Evolutionary conservation across 1,284 basidiomycete species (phyloP).

Genomic region (Cryptococcus sp.): DNA sequence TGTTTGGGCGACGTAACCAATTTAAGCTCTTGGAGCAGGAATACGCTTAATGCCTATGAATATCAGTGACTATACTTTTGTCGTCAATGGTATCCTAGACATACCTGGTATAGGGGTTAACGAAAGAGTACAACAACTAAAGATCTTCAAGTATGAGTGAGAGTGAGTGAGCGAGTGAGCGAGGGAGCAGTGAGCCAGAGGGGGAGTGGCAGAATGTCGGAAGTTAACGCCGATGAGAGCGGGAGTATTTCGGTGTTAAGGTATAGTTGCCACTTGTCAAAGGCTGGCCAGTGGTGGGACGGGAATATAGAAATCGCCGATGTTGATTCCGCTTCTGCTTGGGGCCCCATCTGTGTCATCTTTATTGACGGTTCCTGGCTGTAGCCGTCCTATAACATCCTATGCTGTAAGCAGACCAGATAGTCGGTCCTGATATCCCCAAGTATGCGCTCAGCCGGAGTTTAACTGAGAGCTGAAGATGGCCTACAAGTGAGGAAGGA

Average conservation of each 20-base stretch:
- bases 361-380: too few species aligned
- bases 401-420: too few species aligned
- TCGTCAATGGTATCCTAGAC: background rate
- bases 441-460: too few species aligned
- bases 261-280: too few species aligned
- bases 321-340: background rate
- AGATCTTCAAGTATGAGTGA: background rate
- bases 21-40: conserved; percentile 47
- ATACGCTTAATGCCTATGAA: conserved; percentile 29
- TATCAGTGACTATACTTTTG: background rate
- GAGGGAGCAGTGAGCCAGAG: background rate
- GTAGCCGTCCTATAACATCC: too few species aligned
- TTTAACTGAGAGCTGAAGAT: too few species aligned
- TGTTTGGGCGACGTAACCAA: conserved; percentile 40
- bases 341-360: background rate
- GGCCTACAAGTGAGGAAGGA: too few species aligned
- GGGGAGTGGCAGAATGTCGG: background rate
- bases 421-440: too few species aligned
- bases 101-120: background rate
- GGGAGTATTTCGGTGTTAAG: background rate
- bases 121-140: background rate
- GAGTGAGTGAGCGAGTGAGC: background rate
- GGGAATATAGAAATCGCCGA: background rate
- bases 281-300: too few species aligned
- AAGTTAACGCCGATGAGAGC: conserved; percentile 3